These are phyloP conservation scores for Brassica carinata DNA, from an alignment of 345 rosid genomes.

Conservation along the genomic window DNA sequence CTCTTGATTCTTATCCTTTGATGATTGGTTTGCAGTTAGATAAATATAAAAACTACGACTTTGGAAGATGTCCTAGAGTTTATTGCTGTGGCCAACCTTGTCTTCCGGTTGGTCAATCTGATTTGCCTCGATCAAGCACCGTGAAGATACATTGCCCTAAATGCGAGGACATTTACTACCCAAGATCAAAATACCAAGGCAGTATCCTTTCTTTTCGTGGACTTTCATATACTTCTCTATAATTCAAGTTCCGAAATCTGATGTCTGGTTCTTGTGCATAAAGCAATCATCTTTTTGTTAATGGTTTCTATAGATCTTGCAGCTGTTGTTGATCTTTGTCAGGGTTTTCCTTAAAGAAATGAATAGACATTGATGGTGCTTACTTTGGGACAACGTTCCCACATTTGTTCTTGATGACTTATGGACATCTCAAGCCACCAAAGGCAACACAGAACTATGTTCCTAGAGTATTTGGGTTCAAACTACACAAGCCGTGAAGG, in stretches of 20 bases:
- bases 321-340: neutral
- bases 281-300: neutral
- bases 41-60: conserved; percentile 90
- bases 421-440: conserved; percentile 87
- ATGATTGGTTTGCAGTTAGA: conserved; percentile 57
- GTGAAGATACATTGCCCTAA: conserved; percentile 89
- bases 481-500: conserved; percentile 64
- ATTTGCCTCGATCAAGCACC: conserved; percentile 85
- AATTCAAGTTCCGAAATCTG: conserved; percentile 7
- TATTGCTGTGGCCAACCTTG: conserved; percentile 95
- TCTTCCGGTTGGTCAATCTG: conserved; percentile 92
- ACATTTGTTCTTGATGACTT: conserved; percentile 83
- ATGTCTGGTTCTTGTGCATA: conserved; percentile 4
- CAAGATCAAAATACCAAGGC: conserved; percentile 94
- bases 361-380: conserved; percentile 90
- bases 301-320: conserved; percentile 1
- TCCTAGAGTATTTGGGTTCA: conserved; percentile 94
- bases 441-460: conserved; percentile 77
- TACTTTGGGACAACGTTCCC: conserved; percentile 93
- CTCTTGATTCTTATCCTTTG: conserved; percentile 2
- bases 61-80: conserved; percentile 98
- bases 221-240: neutral
- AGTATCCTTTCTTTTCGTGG: conserved; percentile 66
- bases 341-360: conserved; percentile 48
- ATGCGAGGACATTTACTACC: conserved; percentile 89